Base-by-base conservation (phyloP, 2,329 filamentous ascomycete genomes). In the Aspergillus pseudoviridinutans region DNA sequence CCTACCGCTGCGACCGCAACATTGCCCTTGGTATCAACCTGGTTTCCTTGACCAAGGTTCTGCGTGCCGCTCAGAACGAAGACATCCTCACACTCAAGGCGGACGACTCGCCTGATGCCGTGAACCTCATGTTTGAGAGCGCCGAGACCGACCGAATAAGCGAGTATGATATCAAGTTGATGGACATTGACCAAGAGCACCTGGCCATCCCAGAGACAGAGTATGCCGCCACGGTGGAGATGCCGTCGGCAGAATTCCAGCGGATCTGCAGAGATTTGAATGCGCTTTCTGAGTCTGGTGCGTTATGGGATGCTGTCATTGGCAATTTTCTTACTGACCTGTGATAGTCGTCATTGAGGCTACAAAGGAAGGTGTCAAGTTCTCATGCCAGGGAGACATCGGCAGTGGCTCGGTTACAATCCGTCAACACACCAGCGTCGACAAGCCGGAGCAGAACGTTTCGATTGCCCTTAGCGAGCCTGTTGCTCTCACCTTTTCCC, bases 131-230 rank as follows among this genome's bases (percentile, higher is more conserved):
- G 68, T 99, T 99, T 74, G 95, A 99, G 86, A 96, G 87, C 82
- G 81, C 84, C 65, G 87, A 89, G 72, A 90, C 86, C 70, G 94
- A 99, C 78, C 85, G 94, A 66, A 85, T 99, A 73, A 96, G 91
- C 84, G 95, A 99, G 82, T 99, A 99, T 77, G 94, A 99, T 78
- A 90, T 99, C 79, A 99, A 99, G 84, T 87, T 99, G 75, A 99
- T 99, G 94, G 94, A 99, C 76, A 99, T 99, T 76, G 94, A 99
- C 79, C 95, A 99, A 81, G 94, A 99, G 84, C 94, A 99, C 77
- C 81, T 99, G 78, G 94, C 94, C 62, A 99, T 99, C 69, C 94
- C 94, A 17, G 93, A 99, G 70, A 99, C 95, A n/a, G 94, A 99
- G 71, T 99, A 99, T 73, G 89, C 92, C 42, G 90, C 94, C 50